Percentiles rank a stretch among this genome's conserved stretches.
Evolutionary conservation across 2,329 filamentous ascomycete species (phyloP).

Genomic region (Coleophoma eucalyptorum): DNA sequence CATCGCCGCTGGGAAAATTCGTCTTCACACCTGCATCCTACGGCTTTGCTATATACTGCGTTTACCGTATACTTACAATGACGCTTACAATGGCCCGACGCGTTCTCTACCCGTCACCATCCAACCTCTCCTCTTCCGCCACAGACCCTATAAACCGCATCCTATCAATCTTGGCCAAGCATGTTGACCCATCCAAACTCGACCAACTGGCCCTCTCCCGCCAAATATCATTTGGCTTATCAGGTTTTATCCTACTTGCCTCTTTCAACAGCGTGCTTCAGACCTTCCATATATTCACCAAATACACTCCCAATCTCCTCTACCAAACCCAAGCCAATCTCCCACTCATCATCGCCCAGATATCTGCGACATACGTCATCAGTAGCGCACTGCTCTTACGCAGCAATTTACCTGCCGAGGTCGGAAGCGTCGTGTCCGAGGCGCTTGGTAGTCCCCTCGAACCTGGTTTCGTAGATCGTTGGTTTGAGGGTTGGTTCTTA

Average conservation of each 20-base stretch:
- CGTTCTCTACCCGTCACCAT: conserved; percentile 30
- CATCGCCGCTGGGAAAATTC: conserved; percentile 63
- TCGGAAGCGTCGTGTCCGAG: conserved; percentile 73
- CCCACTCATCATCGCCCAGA: conserved; percentile 74
- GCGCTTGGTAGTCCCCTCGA: conserved; percentile 75
- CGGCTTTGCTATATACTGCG: conserved; percentile 75
- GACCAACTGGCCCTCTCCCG: conserved; percentile 81
- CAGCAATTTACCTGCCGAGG: conserved; percentile 73
- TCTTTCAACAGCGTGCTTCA: conserved; percentile 82
- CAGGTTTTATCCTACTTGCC: conserved; percentile 76
- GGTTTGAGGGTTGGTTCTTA: conserved; percentile 89
- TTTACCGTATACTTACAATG: conserved; percentile 77
- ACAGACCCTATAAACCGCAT: conserved; percentile 82
- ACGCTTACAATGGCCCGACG: conserved; percentile 64
- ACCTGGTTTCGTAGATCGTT: conserved; percentile 65
- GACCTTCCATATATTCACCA: conserved; percentile 77
- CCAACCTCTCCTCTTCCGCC: conserved; percentile 51
- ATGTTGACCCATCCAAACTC: conserved; percentile 73
- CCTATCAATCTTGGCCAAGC: conserved; percentile 73
- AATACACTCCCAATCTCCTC: conserved; percentile 70
- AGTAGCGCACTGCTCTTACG: conserved; percentile 72
- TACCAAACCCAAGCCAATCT: conserved; percentile 70
- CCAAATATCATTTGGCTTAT: conserved; percentile 79
- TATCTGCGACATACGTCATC: conserved; percentile 83
- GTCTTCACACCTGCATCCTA: conserved; percentile 59